Evolutionary conservation across 768 basidiomycete genomes (phyloP), one percentile per base, ranked within the genome.

Genomic region (Tulasnella sp.): DNA sequence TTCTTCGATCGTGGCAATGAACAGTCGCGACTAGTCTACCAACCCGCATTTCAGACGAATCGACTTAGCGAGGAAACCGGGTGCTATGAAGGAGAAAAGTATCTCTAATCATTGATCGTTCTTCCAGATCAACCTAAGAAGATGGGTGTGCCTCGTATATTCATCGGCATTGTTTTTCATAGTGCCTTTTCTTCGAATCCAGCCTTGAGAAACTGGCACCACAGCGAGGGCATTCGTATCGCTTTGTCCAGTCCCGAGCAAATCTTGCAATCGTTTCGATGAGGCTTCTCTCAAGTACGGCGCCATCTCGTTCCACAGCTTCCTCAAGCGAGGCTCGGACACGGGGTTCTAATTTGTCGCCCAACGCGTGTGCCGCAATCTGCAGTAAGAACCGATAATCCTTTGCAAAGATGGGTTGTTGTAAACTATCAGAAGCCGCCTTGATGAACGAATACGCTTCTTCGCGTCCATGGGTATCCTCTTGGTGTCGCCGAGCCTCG

Each of bases 171-270:
- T 51, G 42, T 20, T 75, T 75, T 20, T 75, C 74, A 16, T 48
- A 75, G 32, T 75, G 74, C 13, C 74, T 16, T n/a, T 75, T 75
- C 46, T 67, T 75, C 42, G 74, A 75, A 51, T 75, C 74, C 46
- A 75, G 29, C 15, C 74, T 26, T 0, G 74, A 75, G 20, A 75
- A 75, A 15, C 48, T 39, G 20, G 51, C 35, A 7, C 57, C 57
- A 26, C 74, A 75, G 13, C 57, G 37, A 2, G 74, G 46, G 39
- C 74, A 75, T 7, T 55, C 35, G 26, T 75, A 75, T 26, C 74
- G n/a, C 74, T 48, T 67, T 13, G 35, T 35, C 74, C 74, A 75
- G 10, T 39, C 29, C 0, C 16, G 26, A 5, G 74, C 74, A 40
- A 75, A 75, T 7, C 35, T 51, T 1, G 55, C 46, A 5, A 75